Evolutionary conservation across 805 yeast genomes (phyloP).

Genomic region (Maudiozyma pseudohumilis): DNA sequence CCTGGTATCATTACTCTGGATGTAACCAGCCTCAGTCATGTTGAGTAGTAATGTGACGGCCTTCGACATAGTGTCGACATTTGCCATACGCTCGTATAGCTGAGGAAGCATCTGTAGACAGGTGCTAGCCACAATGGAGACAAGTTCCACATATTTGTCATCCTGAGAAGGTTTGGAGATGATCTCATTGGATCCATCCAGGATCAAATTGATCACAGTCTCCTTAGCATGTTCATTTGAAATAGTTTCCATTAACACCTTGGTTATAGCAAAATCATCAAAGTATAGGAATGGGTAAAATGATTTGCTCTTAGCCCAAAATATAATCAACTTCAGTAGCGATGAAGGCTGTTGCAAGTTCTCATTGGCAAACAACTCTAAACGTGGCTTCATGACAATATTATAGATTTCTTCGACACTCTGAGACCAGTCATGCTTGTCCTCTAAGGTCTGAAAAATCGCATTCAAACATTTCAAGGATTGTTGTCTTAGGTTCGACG

Average conservation of each 20-base stretch:
- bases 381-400: conserved; percentile 51
- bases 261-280: conserved; percentile 46
- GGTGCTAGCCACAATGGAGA: conserved; percentile 49
- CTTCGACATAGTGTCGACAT: conserved; percentile 39
- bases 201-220: conserved; percentile 44
- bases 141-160: conserved; percentile 39
- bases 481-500: conserved; percentile 51
- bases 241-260: conserved; percentile 47
- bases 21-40: conserved; percentile 48
- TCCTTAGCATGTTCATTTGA: conserved; percentile 53
- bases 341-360: conserved; percentile 81
- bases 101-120: conserved; percentile 43
- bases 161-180: conserved; percentile 33
- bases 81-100: conserved; percentile 33
- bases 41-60: conserved; percentile 42
- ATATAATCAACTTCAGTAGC: conserved; percentile 51
- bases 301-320: conserved; percentile 42
- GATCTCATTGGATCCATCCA: conserved; percentile 44
- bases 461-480: conserved; percentile 57
- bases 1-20: conserved; percentile 46
- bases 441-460: conserved; percentile 46
- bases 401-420: conserved; percentile 42
- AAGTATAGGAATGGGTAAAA: conserved; percentile 43
- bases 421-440: conserved; percentile 44
- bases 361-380: conserved; percentile 58